phyloP scores from a whole-genome alignment of 768 basidiomycete species.

The Macrolepiota albuminosa region DNA sequence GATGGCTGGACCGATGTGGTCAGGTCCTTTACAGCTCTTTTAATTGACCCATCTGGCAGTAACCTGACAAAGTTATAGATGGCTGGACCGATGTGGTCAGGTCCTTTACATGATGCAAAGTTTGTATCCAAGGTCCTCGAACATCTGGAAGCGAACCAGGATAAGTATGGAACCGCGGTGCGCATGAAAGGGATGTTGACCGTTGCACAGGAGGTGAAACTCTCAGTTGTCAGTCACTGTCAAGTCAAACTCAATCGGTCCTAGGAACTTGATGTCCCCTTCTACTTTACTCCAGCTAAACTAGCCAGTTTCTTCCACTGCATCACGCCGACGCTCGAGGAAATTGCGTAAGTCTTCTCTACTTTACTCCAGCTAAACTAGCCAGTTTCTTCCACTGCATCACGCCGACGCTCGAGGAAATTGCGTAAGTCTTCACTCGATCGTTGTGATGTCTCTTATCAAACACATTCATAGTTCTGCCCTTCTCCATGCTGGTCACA shows the following conservation, averaged over 20 bases:
- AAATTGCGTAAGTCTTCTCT: constrained; percentile 81
- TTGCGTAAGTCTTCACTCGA: constrained; percentile 51
- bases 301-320: constrained; percentile 82
- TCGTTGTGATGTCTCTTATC: not conserved
- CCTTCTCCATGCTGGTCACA: constrained; percentile 78
- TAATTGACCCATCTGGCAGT: not conserved
- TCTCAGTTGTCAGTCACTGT: not conserved
- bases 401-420: constrained; percentile 69
- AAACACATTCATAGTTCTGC: constrained; percentile 59
- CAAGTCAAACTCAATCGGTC: not conserved
- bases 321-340: constrained; percentile 66
- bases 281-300: constrained; percentile 85
- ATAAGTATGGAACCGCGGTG: constrained; percentile 68
- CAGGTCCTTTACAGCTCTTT: constrained; percentile 71
- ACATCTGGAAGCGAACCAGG: constrained; percentile 59
- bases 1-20: constrained; percentile 98
- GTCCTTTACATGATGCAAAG: constrained; percentile 69
- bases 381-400: constrained; percentile 79
- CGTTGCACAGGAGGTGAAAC: constrained; percentile 75
- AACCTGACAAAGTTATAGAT: constrained; percentile 39
- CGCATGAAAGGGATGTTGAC: constrained; percentile 97
- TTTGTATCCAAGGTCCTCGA: constrained; percentile 75
- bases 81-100: constrained; percentile 97
- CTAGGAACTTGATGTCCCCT: constrained; percentile 72
- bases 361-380: constrained; percentile 79